Evolutionary conservation across 2,329 filamentous ascomycete genomes (phyloP), one percentile per base, ranked within the genome.

Genomic region (Leptodontidium sp.): DNA sequence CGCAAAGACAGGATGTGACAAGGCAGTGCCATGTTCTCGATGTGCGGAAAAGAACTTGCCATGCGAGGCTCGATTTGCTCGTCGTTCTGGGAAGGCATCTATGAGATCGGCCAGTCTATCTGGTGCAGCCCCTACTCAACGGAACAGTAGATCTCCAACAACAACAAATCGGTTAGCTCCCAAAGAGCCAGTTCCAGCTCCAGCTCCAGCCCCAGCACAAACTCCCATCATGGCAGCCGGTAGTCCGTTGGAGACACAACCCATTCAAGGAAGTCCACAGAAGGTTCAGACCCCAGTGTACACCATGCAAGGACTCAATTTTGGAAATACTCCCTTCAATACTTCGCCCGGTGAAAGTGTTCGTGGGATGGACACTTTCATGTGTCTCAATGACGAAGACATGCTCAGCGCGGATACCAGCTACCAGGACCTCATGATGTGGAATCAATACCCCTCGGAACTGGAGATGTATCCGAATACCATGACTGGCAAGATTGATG

Each of bases 1-100:
- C 71, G 84, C 84, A 40, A 85, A 86, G 76, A 85, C 83, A 1
- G 83, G 82, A 8, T 86, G 84, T 66, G 84, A 86, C 68, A 86
- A 86, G 74, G 78, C 79, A 65, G 80, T 83, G 0, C 84, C 84
- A 0, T 86, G 84, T 71, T 79, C 81, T n/a, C 79, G 83, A 66
- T 86, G 84, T 67, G 76, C 79, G 6, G 82, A 85, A 55, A 86
- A 85, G 75, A 82, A 81, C 66, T 75, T 86, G n/a, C 75, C 79
- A 1, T 83, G 85, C 71, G 81, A 81, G 4, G 82, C 83, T 1
- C 80, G 85, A 15, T 87, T 83, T 75, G 84, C 85, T 1, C 80
- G 85, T 29, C 79, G 85, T 40, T 84, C 84, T 9, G 67, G 64
- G 6, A 69, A 69, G 32, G 59, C 59, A 29, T 61, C 58, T 9